These are phyloP conservation scores for Fennellomyces sp. DNA, from an alignment of 371 early-diverging fungal species.

Conservation along the genomic window DNA sequence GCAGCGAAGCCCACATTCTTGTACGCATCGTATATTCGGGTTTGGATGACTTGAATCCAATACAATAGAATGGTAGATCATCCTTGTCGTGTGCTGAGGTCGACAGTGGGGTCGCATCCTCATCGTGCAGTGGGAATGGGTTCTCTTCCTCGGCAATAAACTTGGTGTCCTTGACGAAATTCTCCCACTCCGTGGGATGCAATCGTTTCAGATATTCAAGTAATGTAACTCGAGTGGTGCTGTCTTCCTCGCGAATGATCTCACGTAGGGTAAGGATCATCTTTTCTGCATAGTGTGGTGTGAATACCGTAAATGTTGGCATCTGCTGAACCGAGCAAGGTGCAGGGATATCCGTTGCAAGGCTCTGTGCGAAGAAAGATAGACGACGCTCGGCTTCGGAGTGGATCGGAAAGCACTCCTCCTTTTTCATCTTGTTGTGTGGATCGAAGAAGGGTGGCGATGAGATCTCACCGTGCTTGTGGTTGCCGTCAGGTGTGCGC, in stretches of 20 bases:
- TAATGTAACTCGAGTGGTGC: conserved; percentile 79
- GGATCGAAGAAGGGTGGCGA: conserved; percentile 83
- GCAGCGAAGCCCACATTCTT: conserved; percentile 88
- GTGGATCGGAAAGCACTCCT: conserved; percentile 73
- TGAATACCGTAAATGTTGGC: conserved; percentile 91
- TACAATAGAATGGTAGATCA: conserved; percentile 82
- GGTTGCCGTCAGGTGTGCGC: conserved; percentile 6
- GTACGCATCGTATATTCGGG: conserved; percentile 86
- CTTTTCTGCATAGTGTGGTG: conserved; percentile 91
- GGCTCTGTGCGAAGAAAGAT: conserved; percentile 87
- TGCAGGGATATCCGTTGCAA: conserved; percentile 80
- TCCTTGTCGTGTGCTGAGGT: conserved; percentile 57
- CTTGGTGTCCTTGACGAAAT: conserved; percentile 91
- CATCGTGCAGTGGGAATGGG: neutral
- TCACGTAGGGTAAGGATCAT: conserved; percentile 83
- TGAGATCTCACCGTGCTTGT: conserved; percentile 53
- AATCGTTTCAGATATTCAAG: conserved; percentile 86
- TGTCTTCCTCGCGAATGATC: conserved; percentile 86
- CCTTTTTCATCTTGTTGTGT: conserved; percentile 54
- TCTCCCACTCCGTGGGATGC: conserved; percentile 86
- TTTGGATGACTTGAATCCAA: conserved; percentile 85
- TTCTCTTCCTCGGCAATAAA: conserved; percentile 74
- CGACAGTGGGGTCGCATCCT: neutral
- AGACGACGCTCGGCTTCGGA: conserved; percentile 87
- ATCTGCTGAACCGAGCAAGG: conserved; percentile 81